phyloP scores from a whole-genome alignment of 169 alveolate species.

The Perkinsus marinus region DNA sequence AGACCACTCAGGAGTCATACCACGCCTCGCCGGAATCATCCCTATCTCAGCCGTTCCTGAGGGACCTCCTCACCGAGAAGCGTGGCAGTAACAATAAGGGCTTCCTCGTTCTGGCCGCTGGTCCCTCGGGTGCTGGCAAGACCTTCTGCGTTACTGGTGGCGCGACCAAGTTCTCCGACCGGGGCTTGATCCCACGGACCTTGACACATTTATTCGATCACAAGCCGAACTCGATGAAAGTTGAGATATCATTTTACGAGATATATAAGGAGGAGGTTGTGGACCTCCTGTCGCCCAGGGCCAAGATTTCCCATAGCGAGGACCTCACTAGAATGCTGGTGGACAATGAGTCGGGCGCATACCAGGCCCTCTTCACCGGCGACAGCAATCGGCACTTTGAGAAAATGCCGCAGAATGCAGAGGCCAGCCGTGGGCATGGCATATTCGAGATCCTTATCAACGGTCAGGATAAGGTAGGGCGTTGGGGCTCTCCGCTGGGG shows the following conservation, averaged over 20 bases:
- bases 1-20: too few relatives aligned
- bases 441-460: neutral
- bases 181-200: neutral
- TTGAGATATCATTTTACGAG: neutral
- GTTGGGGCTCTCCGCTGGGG: neutral
- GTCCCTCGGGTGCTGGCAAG: neutral
- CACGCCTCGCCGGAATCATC: too few relatives aligned
- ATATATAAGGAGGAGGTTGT: neutral
- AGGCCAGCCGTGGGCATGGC: neutral
- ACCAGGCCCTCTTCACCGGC: neutral
- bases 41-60: neutral
- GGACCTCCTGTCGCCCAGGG: neutral
- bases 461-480: neutral
- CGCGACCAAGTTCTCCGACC: neutral
- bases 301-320: neutral
- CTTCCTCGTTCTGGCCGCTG: neutral
- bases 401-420: neutral
- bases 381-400: neutral
- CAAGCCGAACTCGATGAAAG: neutral
- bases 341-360: neutral
- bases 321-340: neutral
- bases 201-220: neutral
- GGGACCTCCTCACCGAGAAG: neutral
- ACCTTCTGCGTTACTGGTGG: neutral
- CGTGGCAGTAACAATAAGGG: neutral